phyloP scores from a whole-genome alignment of 768 basidiomycete species.

The Kwoniella dendrophila region DNA sequence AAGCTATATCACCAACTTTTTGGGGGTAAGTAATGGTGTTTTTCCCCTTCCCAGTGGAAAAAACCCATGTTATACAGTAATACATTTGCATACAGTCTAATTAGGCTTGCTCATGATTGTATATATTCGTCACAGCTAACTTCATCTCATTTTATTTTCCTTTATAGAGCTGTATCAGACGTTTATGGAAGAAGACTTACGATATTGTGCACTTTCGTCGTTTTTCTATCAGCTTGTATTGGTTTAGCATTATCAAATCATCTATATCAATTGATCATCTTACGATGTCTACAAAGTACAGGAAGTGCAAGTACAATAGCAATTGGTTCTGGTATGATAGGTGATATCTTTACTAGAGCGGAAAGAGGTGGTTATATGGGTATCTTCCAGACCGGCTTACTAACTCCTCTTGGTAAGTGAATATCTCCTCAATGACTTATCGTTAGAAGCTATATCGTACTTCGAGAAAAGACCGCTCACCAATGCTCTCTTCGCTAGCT shows the following conservation, averaged over 20 bases:
- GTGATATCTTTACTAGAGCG: conserved; percentile 71
- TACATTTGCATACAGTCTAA: neutral
- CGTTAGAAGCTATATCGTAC: neutral
- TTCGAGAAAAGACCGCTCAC: neutral
- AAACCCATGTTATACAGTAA: neutral
- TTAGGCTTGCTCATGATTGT: neutral
- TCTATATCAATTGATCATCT: conserved; percentile 75
- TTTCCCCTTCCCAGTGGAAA: too few relatives aligned
- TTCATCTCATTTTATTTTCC: too few relatives aligned
- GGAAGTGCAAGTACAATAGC: conserved; percentile 8
- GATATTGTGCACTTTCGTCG: conserved; percentile 49
- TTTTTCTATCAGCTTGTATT: conserved; percentile 69
- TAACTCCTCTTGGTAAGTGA: conserved; percentile 32
- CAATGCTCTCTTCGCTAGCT: conserved; percentile 27
- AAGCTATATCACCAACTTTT: conserved; percentile 59
- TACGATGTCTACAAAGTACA: conserved; percentile 68
- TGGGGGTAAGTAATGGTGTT: conserved; percentile 68
- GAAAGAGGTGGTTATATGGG: conserved; percentile 78
- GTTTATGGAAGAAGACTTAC: conserved; percentile 35
- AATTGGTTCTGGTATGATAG: conserved; percentile 70
- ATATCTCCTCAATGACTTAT: neutral
- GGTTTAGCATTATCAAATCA: conserved; percentile 64
- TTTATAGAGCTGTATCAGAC: conserved; percentile 59
- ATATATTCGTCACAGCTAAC: conserved; percentile 1
- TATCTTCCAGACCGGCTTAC: conserved; percentile 59